Conservation (phyloP, 176 grass and related monocot genomes). For the Aegilops speltoides region DNA sequence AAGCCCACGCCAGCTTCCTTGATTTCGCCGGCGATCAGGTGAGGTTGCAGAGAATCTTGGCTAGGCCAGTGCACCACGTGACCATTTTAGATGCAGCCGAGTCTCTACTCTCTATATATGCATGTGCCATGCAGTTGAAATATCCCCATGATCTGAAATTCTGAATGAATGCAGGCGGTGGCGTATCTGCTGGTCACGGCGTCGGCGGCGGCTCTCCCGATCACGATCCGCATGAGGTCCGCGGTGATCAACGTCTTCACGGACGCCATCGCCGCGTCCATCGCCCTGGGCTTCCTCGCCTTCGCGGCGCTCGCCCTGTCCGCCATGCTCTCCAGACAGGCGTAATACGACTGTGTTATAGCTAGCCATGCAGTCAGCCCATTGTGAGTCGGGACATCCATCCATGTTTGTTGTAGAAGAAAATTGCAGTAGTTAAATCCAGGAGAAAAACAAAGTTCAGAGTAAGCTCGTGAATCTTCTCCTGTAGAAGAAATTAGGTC, state of each 20-base stretch:
- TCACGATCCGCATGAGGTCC: conserved; percentile 77
- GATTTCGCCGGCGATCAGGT: conserved; percentile 86
- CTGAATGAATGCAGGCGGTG: conserved; percentile 39
- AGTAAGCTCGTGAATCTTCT: background rate
- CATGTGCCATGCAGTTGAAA: background rate
- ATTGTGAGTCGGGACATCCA: background rate
- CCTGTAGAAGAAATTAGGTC: background rate
- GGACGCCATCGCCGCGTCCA: conserved; percentile 57
- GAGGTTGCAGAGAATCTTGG: background rate
- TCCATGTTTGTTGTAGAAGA: background rate
- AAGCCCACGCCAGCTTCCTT: conserved; percentile 13
- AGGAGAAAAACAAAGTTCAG: background rate
- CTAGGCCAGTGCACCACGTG: background rate
- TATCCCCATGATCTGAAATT: background rate
- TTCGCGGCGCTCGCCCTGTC: conserved; percentile 59
- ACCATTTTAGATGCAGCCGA: background rate
- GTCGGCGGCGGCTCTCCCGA: conserved; percentile 71
- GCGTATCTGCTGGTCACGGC: conserved; percentile 74
- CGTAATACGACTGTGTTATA: background rate
- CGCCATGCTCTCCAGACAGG: conserved; percentile 43
- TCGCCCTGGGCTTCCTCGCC: conserved; percentile 60
- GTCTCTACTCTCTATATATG: background rate
- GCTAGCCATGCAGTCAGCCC: background rate
- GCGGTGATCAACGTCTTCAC: conserved; percentile 72
- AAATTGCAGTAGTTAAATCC: no score